phyloP scores from a whole-genome alignment of 2,329 filamentous ascomycete species.

The Cercospora brassicicola region DNA sequence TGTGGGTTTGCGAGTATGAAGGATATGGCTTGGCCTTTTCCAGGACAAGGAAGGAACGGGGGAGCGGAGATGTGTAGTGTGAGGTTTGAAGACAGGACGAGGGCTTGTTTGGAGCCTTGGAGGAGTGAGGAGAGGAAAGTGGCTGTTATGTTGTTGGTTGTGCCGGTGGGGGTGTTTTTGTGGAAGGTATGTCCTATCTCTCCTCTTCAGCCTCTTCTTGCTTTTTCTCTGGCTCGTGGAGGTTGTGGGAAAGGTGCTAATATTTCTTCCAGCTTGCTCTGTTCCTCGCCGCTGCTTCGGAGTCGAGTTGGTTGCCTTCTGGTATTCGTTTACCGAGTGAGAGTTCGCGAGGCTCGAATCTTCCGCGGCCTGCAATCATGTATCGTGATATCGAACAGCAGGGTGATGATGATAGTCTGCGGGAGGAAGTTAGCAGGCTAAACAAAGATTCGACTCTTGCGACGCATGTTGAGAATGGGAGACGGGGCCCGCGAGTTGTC shows the following conservation, averaged over 20 bases:
- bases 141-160: conserved; percentile 57
- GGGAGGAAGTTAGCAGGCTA: conserved; percentile 31
- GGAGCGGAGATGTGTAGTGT: conserved; percentile 46
- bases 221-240: not conserved
- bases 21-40: conserved; percentile 66
- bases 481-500: conserved; percentile 13
- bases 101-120: conserved; percentile 59
- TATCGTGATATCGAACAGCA: conserved; percentile 32
- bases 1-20: conserved; percentile 61
- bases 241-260: not conserved
- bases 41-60: conserved; percentile 17
- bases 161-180: conserved; percentile 55
- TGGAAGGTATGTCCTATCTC: conserved; percentile 52
- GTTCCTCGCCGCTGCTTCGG: conserved; percentile 30
- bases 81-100: conserved; percentile 48
- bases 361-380: conserved; percentile 28
- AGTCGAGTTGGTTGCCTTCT: conserved; percentile 36
- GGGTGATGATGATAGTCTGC: conserved; percentile 33
- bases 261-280: conserved; percentile 28
- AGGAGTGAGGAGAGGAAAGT: conserved; percentile 54
- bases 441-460: conserved; percentile 38
- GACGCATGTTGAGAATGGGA: conserved; percentile 31
- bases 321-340: conserved; percentile 32
- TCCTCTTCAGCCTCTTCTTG: not conserved
- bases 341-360: not conserved